phyloP scores from a whole-genome alignment of 805 yeast genomes.

The Wickerhamomyces silvicola region DNA sequence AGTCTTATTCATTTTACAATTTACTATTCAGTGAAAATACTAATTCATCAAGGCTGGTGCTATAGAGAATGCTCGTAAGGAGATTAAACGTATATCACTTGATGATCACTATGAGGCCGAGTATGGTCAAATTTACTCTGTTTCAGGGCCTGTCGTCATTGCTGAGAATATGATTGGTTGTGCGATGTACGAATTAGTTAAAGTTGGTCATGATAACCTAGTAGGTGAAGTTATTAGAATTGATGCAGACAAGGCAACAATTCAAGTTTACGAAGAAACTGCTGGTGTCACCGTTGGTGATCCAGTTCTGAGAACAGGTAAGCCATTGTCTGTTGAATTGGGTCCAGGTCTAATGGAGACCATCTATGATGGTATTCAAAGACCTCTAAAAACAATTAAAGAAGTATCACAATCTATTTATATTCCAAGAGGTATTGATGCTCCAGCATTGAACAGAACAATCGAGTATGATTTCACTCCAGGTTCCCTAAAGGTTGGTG shows the following conservation, averaged over 20 bases:
- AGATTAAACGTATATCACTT: constrained; percentile 76
- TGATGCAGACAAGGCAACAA: constrained; percentile 93
- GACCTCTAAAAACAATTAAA: constrained; percentile 92
- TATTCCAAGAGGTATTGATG: constrained; percentile 97
- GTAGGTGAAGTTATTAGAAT: constrained; percentile 99
- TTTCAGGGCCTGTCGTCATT: constrained; percentile 95
- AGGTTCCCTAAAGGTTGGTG: constrained; percentile 75
- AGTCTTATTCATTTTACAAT: not conserved
- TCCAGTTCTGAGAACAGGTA: constrained; percentile 96
- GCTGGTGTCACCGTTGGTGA: constrained; percentile 99
- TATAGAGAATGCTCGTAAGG: constrained; percentile 93
- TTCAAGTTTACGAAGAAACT: constrained; percentile 98
- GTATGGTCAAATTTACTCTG: constrained; percentile 87
- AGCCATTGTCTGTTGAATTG: constrained; percentile 96
- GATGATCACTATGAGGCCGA: constrained; percentile 70
- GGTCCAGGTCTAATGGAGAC: constrained; percentile 99
- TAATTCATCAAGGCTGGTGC: constrained; percentile 70
- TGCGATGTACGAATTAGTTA: constrained; percentile 99
- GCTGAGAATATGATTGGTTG: constrained; percentile 99
- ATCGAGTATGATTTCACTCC: constrained; percentile 85
- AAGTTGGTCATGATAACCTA: constrained; percentile 92
- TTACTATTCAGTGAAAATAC: not conserved
- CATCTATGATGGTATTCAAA: constrained; percentile 98
- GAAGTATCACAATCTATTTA: constrained; percentile 86
- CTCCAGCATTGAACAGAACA: constrained; percentile 87